Base-by-base conservation (phyloP, 441 rosid species). In the Manihot esculenta region DNA sequence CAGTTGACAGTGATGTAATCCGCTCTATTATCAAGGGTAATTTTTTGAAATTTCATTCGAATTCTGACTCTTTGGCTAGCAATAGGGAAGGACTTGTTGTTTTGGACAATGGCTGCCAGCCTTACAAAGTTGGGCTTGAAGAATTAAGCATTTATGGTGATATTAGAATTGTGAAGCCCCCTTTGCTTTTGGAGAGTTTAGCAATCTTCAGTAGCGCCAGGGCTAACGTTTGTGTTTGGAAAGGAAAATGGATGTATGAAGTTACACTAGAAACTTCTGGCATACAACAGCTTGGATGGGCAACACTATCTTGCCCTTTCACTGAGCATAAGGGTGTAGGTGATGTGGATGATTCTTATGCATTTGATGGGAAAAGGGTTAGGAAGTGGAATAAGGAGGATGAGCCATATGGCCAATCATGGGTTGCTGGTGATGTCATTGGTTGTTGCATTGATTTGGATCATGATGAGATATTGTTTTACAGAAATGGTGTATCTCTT, bases 161-260 rank as follows among this genome's bases (percentile, higher is more conserved):
- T 69, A 81, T 93, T 53, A 85, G 84, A 78, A 79, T 82, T 41
- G 69, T 87, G 48, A 89, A 84, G 79, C 84, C 86, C 3, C 94
- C 97, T 42, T 82, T 91, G 75, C 90, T 89, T 33, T 74, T 93
- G 27, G 99, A 95, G 88, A 93, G 99, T 84, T 77, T 89, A 76
- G 89, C 98, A n/a, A 78, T 89, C 76, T 95, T 95, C 77, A 89
- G 98, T 72, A 91, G 98, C 23, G 84, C 78, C 51, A 91, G 97
- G 84, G 95, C 97, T 54, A 95, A 95, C 83, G 85, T 81, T 72
- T 87, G 83, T 81, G 90, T 89, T 71, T 95, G 99, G 99, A 86
- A 85, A 84, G 94, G 99, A 20, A 93, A 88, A 83, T 95, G 99
- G 98, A 93, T 95, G 99, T 95, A 93, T 78, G 99, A 95, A 87